These are phyloP conservation scores for Achaetomium macrosporum DNA, from an alignment of 2,329 filamentous ascomycete genomes.

Conservation along the genomic window DNA sequence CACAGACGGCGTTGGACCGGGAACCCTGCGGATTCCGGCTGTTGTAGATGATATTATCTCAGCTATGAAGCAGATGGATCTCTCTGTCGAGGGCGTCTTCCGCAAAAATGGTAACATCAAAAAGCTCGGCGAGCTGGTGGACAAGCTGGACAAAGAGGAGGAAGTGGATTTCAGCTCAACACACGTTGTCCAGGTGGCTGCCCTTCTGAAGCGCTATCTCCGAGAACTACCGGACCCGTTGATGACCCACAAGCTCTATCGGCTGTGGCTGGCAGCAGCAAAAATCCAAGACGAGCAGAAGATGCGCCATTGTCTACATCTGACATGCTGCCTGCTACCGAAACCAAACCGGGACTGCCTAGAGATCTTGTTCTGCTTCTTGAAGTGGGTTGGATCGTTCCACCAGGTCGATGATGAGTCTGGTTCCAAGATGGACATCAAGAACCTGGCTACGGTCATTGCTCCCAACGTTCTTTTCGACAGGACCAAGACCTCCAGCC, in stretches of 20 bases:
- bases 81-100: slow-evolving; percentile 97
- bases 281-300: slow-evolving; percentile 79
- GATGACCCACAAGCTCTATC: slow-evolving; percentile 90
- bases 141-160: slow-evolving; percentile 79
- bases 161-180: slow-evolving; percentile 81
- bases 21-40: slow-evolving; percentile 83
- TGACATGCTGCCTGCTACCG: slow-evolving; percentile 86
- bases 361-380: slow-evolving; percentile 90
- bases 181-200: slow-evolving; percentile 88
- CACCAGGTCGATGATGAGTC: slow-evolving; percentile 95
- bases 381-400: slow-evolving; percentile 97
- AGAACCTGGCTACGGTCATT: slow-evolving; percentile 95
- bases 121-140: slow-evolving; percentile 77
- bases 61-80: slow-evolving; percentile 97
- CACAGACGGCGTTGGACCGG: slow-evolving; percentile 93
- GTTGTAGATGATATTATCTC: slow-evolving; percentile 91
- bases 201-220: slow-evolving; percentile 89
- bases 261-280: slow-evolving; percentile 82
- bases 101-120: slow-evolving; percentile 99
- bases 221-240: slow-evolving; percentile 91
- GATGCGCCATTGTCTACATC: slow-evolving; percentile 77
- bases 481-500: slow-evolving; percentile 55
- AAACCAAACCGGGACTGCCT: slow-evolving; percentile 90
- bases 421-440: slow-evolving; percentile 97
- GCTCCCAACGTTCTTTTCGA: slow-evolving; percentile 90